phyloP scores from a whole-genome alignment of 352 stramenopile genomes.

The Plasmopara viticola region DNA sequence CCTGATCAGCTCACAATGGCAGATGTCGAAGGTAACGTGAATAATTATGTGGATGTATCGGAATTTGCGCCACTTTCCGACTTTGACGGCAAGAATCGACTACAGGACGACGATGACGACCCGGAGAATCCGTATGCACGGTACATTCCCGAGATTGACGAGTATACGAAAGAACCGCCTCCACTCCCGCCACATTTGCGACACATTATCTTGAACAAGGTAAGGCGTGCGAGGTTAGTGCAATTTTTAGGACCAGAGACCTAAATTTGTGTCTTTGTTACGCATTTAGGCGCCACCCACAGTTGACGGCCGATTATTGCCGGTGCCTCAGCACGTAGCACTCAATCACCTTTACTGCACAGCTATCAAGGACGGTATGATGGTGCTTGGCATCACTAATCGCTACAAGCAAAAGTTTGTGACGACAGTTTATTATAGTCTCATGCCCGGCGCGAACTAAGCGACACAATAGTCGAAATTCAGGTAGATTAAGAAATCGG shows the following conservation, averaged over 20 bases:
- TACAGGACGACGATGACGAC: conserved; percentile 51
- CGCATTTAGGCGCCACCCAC: conserved; percentile 77
- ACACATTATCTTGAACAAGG: conserved; percentile 99
- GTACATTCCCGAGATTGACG: conserved; percentile 96
- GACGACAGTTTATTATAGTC: conserved; percentile 97
- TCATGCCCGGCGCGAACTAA: conserved; percentile 83
- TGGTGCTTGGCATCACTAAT: conserved; percentile 98
- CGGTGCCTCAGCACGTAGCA: conserved; percentile 97
- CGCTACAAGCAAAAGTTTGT: conserved; percentile 97
- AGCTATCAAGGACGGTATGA: conserved; percentile 98
- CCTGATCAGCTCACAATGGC: conserved; percentile 94
- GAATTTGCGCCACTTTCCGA: conserved; percentile 91
- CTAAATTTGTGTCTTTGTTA: conserved; percentile 19
- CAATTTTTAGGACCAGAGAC: conserved; percentile 3
- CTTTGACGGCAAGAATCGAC: conserved; percentile 43
- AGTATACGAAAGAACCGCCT: conserved; percentile 99
- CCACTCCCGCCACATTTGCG: conserved; percentile 96
- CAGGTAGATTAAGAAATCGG: conserved; percentile 18
- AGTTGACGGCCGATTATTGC: conserved; percentile 92
- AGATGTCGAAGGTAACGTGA: conserved; percentile 98
- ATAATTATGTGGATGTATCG: conserved; percentile 99
- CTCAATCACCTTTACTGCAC: conserved; percentile 99
- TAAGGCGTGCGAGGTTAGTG: conserved; percentile 17
- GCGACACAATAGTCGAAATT: conserved; percentile 8
- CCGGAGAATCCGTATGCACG: conserved; percentile 93